A percentile compares a stretch with the other conserved stretches of the same genome.
Conservation (phyloP, 495 filamentous ascomycete species). For the Xylaria nigripes region DNA sequence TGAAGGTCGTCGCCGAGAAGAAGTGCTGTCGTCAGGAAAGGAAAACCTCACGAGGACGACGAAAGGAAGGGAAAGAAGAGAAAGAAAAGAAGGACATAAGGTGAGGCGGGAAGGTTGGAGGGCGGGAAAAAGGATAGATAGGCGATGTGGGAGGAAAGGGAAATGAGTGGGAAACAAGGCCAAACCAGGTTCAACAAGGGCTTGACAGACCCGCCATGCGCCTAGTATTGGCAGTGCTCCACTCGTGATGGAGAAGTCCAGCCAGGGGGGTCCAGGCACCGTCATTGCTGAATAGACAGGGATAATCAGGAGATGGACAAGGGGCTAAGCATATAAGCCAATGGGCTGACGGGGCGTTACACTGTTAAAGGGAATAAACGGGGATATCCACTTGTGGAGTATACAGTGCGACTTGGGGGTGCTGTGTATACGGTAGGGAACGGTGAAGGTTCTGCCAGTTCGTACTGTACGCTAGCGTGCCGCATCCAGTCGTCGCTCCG, state of each 20-base stretch:
- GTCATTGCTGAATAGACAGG: conserved; percentile 6
- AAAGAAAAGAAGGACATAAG: conserved; percentile 10
- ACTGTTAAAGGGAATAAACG: not conserved
- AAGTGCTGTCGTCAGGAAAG: conserved; percentile 11
- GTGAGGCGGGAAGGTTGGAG: conserved; percentile 7
- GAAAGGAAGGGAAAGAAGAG: conserved; percentile 5
- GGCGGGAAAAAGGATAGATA: conserved; percentile 9
- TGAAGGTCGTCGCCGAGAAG: conserved; percentile 11
- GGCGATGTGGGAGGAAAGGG: conserved; percentile 9
- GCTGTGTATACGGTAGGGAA: too few relatives aligned
- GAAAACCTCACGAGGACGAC: conserved; percentile 12
- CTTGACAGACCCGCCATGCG: not conserved
- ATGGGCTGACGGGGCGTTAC: not conserved
- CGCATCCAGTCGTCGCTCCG: too few relatives aligned
- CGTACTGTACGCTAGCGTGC: too few relatives aligned
- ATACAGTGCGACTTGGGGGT: too few relatives aligned
- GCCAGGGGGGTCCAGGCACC: conserved; percentile 2
- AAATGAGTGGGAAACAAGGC: conserved; percentile 10
- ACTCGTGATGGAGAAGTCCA: conserved; percentile 1
- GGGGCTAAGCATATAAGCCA: not conserved
- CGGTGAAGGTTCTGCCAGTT: too few relatives aligned
- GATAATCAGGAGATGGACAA: conserved; percentile 10
- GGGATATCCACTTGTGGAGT: too few relatives aligned
- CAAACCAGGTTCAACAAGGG: not conserved
- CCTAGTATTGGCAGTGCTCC: not conserved